Percentiles rank a stretch among this genome's conserved stretches.
phyloP scores from a whole-genome alignment of 1,284 basidiomycete species.

The Leccinum insigne region DNA sequence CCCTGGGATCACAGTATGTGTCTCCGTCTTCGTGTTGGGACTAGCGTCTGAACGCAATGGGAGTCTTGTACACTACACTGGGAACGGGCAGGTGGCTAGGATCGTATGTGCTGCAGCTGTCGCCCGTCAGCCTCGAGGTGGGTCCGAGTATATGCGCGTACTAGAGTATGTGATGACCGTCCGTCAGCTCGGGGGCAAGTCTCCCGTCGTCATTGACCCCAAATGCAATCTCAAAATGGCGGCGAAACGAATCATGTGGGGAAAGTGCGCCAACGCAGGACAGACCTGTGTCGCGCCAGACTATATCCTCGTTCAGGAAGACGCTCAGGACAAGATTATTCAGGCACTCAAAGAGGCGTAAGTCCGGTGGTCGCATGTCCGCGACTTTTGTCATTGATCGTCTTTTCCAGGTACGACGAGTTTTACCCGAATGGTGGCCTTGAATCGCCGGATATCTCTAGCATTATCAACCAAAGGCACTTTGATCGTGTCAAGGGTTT shows the following conservation, averaged over 20 bases:
- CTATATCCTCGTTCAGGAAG: slow-evolving; percentile 73
- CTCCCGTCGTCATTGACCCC: slow-evolving; percentile 81
- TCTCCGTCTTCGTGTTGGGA: neutral
- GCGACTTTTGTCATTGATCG: neutral
- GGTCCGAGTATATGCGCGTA: slow-evolving; percentile 1
- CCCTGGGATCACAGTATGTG: slow-evolving; percentile 85
- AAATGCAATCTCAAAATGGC: slow-evolving; percentile 59
- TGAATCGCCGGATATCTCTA: slow-evolving; percentile 41
- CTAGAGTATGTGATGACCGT: neutral
- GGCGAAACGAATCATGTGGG: slow-evolving; percentile 74
- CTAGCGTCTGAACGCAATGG: neutral
- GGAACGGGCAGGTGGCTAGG: slow-evolving; percentile 73
- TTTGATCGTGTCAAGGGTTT: no score
- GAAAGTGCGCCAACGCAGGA: slow-evolving; percentile 75
- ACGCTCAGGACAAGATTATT: slow-evolving; percentile 64
- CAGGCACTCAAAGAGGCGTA: slow-evolving; percentile 62
- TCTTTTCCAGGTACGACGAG: slow-evolving; percentile 42
- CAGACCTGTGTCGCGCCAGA: slow-evolving; percentile 80
- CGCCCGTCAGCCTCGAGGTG: slow-evolving; percentile 82
- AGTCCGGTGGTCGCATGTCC: slow-evolving; percentile 18
- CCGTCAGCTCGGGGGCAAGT: slow-evolving; percentile 54
- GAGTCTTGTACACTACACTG: slow-evolving; percentile 50
- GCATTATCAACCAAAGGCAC: no score
- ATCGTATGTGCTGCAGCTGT: slow-evolving; percentile 86
- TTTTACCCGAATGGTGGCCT: slow-evolving; percentile 55